These are phyloP conservation scores for Pseudoscleropodium purum DNA, from an alignment of 225 moss, liverwort and hornwort species.

Conservation along the genomic window DNA sequence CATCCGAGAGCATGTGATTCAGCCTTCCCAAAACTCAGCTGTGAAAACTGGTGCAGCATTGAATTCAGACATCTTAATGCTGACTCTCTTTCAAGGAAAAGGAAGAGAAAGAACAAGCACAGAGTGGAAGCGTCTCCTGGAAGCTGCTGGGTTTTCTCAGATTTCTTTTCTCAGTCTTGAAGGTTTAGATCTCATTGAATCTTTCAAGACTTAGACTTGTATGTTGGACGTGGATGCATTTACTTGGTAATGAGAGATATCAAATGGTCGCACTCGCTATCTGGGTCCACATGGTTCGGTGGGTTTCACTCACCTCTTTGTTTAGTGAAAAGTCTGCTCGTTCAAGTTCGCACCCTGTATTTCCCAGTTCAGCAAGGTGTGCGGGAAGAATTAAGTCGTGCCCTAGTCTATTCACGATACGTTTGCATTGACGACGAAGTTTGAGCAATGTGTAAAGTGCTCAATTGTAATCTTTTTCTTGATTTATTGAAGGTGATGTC, in stretches of 20 bases:
- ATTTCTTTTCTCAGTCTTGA: background rate
- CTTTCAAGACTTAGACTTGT: background rate
- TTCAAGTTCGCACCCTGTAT: background rate
- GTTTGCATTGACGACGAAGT: background rate
- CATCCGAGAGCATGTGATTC: constrained; percentile 11
- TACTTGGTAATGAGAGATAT: background rate
- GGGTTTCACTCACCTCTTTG: background rate
- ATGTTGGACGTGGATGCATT: background rate
- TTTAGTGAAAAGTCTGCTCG: background rate
- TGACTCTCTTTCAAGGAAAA: background rate
- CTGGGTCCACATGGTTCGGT: background rate
- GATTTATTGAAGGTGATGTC: background rate
- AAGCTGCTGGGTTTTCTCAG: background rate
- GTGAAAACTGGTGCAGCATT: background rate
- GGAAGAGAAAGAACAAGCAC: background rate
- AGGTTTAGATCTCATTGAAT: constrained; percentile 6
- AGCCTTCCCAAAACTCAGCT: background rate
- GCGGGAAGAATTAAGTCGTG: background rate
- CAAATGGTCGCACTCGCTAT: background rate
- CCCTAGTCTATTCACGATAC: background rate
- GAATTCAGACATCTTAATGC: background rate
- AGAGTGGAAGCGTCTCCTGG: background rate
- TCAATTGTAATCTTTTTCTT: constrained; percentile 13
- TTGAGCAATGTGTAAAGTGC: background rate
- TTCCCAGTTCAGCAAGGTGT: background rate